phyloP scores from a whole-genome alignment of 2,329 filamentous ascomycete genomes.

The Pyricularia pennisetigena region DNA sequence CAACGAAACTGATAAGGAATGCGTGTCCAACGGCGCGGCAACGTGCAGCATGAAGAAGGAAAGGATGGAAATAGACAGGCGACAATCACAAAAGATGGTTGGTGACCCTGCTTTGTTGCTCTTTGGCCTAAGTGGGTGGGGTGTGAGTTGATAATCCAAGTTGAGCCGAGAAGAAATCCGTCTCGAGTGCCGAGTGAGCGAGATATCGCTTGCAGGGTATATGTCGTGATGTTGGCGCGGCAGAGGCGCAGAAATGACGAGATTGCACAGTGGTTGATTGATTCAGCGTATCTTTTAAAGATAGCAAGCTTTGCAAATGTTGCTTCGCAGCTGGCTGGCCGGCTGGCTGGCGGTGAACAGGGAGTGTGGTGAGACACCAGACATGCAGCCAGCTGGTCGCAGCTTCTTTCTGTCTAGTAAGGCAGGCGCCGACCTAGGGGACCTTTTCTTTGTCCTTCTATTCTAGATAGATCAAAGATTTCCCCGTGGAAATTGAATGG shows the following conservation, averaged over 20 bases:
- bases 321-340: neutral
- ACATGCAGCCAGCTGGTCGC: neutral
- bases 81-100: neutral
- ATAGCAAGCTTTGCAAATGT: neutral
- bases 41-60: neutral
- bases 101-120: neutral
- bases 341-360: neutral
- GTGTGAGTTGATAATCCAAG: neutral
- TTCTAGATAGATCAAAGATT: neutral
- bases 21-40: neutral
- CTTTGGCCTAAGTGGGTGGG: neutral
- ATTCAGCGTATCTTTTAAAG: neutral
- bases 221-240: neutral
- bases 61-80: neutral
- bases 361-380: neutral
- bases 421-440: neutral
- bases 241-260: neutral
- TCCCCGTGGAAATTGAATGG: neutral
- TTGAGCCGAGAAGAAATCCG: neutral
- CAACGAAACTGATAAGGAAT: neutral
- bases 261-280: neutral
- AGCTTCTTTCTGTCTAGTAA: neutral
- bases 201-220: neutral
- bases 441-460: neutral
- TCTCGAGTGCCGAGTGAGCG: neutral